Conservation (phyloP, 345 rosid species). For the Lepidium africanum region DNA sequence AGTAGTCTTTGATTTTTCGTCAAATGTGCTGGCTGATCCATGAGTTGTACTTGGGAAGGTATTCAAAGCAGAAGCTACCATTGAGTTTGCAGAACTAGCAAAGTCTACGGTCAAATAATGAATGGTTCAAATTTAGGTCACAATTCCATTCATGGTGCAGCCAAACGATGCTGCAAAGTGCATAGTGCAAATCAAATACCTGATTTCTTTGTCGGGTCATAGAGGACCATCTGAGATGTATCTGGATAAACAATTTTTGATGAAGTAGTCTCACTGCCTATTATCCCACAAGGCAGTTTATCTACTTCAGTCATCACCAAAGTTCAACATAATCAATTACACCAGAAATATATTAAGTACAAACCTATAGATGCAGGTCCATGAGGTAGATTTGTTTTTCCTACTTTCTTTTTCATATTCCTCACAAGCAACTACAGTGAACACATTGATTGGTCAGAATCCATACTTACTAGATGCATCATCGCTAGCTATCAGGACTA, state of each 20-base stretch:
- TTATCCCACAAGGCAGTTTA: constrained; percentile 28
- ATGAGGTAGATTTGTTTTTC: constrained; percentile 42
- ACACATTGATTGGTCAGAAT: neutral
- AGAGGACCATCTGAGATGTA: constrained; percentile 58
- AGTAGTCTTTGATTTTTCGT: constrained; percentile 71
- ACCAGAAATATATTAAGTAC: neutral
- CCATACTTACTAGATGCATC: neutral
- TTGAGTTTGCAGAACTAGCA: constrained; percentile 32
- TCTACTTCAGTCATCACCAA: constrained; percentile 18
- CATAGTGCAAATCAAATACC: constrained; percentile 36
- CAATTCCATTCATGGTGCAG: neutral
- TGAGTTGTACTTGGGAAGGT: constrained; percentile 35
- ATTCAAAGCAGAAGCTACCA: constrained; percentile 33
- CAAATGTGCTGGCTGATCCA: constrained; percentile 39
- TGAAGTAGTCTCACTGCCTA: constrained; percentile 38
- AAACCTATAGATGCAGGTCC: constrained; percentile 47
- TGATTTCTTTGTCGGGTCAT: constrained; percentile 66
- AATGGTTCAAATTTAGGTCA: neutral
- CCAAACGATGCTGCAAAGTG: neutral
- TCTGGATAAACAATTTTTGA: constrained; percentile 54
- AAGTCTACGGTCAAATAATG: constrained; percentile 31
- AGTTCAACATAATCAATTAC: neutral
- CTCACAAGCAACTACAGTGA: constrained; percentile 61
- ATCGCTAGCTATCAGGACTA: neutral
- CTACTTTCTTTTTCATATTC: constrained; percentile 64